A percentile compares a stretch with the other conserved stretches of the same genome.
These are phyloP conservation scores for Aspergillus incahuasiensis DNA, from an alignment of 495 filamentous ascomycete species.

Conservation along the genomic window DNA sequence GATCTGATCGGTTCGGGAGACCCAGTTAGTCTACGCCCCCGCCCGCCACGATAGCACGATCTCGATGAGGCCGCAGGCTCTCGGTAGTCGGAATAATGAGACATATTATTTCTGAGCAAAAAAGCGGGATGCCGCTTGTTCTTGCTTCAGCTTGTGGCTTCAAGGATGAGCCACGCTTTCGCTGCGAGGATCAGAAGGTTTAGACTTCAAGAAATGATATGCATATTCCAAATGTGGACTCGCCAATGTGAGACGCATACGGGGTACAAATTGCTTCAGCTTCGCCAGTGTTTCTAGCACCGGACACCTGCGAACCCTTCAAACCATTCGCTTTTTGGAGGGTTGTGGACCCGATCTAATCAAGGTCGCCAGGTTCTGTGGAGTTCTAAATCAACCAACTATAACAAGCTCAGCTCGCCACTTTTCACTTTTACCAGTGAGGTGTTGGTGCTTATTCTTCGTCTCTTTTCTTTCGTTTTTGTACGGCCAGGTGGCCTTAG, in stretches of 20 bases:
- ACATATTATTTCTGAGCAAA: neutral
- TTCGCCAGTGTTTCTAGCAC: neutral
- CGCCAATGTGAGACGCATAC: conserved; percentile 3
- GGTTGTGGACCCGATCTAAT: neutral
- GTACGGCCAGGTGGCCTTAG: neutral
- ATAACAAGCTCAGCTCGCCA: conserved; percentile 2
- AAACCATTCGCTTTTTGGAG: conserved; percentile 2
- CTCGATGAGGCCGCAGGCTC: neutral
- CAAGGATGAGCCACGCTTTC: neutral
- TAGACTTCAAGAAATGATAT: neutral
- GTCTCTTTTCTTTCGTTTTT: neutral
- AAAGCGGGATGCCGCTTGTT: neutral
- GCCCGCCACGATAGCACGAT: neutral
- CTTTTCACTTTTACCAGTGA: neutral
- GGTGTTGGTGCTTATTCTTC: neutral
- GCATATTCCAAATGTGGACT: conserved; percentile 6
- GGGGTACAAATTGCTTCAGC: neutral
- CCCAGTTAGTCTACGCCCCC: neutral
- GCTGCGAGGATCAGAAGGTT: neutral
- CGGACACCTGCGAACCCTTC: neutral
- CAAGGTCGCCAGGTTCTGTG: neutral
- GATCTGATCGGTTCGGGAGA: neutral
- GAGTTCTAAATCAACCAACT: conserved; percentile 2
- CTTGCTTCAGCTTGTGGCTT: neutral
- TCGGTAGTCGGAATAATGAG: neutral